Conservation (phyloP, 1,139 yeast genomes). For the Magnusiomyces suaveolens region DNA sequence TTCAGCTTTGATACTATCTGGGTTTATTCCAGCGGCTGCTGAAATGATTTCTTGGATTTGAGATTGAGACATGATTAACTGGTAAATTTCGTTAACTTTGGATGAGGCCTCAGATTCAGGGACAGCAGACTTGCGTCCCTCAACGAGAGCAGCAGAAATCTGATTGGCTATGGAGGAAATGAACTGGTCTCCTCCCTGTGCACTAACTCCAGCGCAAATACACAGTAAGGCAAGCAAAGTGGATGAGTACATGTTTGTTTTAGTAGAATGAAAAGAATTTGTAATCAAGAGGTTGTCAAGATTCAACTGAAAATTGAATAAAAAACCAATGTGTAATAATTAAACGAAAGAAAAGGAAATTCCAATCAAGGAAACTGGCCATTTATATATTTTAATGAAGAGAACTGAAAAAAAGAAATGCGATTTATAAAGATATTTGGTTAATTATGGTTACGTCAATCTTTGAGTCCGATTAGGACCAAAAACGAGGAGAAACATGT, state of each 20-base stretch:
- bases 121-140: constrained; percentile 14
- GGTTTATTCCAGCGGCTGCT: constrained; percentile 13
- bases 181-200: constrained; percentile 12
- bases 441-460: no score
- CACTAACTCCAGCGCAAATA: constrained; percentile 15
- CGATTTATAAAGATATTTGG: no score
- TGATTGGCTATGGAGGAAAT: constrained; percentile 14
- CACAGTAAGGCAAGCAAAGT: constrained; percentile 14
- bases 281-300: neutral
- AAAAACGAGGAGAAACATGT: no score
- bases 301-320: no score
- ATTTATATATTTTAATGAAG: neutral
- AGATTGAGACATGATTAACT: constrained; percentile 12
- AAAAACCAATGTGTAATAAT: neutral
- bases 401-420: no score
- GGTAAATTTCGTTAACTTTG: constrained; percentile 16
- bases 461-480: no score
- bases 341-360: neutral
- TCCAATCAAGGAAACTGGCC: neutral
- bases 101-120: constrained; percentile 14
- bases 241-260: constrained; percentile 16
- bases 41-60: constrained; percentile 14
- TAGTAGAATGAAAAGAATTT: neutral
- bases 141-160: constrained; percentile 15
- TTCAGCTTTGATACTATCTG: constrained; percentile 15